These are phyloP conservation scores for Starmerella riodocensis DNA, from an alignment of 805 yeast species.

Conservation along the genomic window DNA sequence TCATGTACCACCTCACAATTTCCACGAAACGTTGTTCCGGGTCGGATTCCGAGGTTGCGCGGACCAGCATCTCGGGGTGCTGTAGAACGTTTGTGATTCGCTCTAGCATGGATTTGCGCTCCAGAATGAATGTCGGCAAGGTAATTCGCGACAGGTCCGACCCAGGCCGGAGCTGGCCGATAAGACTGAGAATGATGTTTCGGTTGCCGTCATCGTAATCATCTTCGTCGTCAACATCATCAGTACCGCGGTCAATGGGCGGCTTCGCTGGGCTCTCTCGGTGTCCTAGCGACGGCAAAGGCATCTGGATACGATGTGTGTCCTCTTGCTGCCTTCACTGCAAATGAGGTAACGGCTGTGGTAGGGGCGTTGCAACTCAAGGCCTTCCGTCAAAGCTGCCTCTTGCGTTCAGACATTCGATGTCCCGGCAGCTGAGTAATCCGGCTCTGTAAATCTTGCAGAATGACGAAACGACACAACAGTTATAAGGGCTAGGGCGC, in stretches of 20 bases:
- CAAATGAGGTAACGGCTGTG: background rate
- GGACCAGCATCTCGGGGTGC: constrained; percentile 55
- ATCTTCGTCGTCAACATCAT: constrained; percentile 48
- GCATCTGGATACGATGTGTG: too few relatives aligned
- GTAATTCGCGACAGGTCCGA: constrained; percentile 82
- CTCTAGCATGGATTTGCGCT: constrained; percentile 91
- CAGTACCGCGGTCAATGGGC: constrained; percentile 1
- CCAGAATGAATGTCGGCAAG: constrained; percentile 86
- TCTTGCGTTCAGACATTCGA: too few relatives aligned
- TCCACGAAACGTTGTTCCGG: constrained; percentile 56
- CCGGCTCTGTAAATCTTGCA: too few relatives aligned
- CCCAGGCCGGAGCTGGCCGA: constrained; percentile 85
- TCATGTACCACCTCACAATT: constrained; percentile 77
- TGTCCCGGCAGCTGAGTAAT: too few relatives aligned
- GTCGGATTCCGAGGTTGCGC: constrained; percentile 50
- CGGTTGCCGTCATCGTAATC: constrained; percentile 87
- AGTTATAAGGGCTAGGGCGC: too few relatives aligned
- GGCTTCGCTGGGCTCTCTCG: constrained; percentile 8
- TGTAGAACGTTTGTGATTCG: constrained; percentile 80
- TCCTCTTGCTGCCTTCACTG: too few relatives aligned
- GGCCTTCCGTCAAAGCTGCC: too few relatives aligned
- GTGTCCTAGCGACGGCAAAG: too few relatives aligned
- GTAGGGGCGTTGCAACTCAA: too few relatives aligned
- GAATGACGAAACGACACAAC: too few relatives aligned
- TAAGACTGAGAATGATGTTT: constrained; percentile 72